phyloP scores from a whole-genome alignment of 1,284 basidiomycete species.

The Ceratobasidium sp. region DNA sequence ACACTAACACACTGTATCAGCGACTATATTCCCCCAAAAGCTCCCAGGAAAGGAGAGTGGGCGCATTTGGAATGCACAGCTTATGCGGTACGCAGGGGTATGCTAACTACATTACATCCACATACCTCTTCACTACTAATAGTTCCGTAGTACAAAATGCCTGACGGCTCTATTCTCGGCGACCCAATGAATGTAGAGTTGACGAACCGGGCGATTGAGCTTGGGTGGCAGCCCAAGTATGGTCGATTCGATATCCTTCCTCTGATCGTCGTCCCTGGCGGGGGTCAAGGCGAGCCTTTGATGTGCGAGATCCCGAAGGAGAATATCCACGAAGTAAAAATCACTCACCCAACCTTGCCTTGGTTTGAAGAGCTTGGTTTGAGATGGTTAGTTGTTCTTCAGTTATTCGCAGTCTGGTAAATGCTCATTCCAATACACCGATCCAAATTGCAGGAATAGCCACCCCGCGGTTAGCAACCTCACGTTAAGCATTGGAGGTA shows the following conservation, averaged over 20 bases:
- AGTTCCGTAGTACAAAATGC: slow-evolving; percentile 30
- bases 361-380: slow-evolving; percentile 35
- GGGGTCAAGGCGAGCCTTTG: slow-evolving; percentile 29
- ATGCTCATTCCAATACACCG: not conserved
- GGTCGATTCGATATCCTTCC: slow-evolving; percentile 31
- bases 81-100: slow-evolving; percentile 34
- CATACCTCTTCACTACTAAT: not conserved
- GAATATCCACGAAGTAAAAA: slow-evolving; percentile 37
- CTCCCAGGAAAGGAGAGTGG: slow-evolving; percentile 26
- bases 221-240: slow-evolving; percentile 32
- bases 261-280: slow-evolving; percentile 29
- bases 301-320: slow-evolving; percentile 34
- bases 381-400: slow-evolving; percentile 20
- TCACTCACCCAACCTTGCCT: slow-evolving; percentile 31
- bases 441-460: slow-evolving; percentile 9
- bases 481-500: slow-evolving; percentile 33
- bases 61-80: slow-evolving; percentile 37
- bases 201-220: slow-evolving; percentile 31
- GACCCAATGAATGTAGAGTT: slow-evolving; percentile 33
- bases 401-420: too few relatives aligned
- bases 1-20: not conserved
- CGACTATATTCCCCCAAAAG: slow-evolving; percentile 37
- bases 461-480: slow-evolving; percentile 36
- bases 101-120: not conserved
- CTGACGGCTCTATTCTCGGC: slow-evolving; percentile 25